Base-by-base conservation (phyloP, 2,329 filamentous ascomycete species). In the Cladosporium sphaerospermum region DNA sequence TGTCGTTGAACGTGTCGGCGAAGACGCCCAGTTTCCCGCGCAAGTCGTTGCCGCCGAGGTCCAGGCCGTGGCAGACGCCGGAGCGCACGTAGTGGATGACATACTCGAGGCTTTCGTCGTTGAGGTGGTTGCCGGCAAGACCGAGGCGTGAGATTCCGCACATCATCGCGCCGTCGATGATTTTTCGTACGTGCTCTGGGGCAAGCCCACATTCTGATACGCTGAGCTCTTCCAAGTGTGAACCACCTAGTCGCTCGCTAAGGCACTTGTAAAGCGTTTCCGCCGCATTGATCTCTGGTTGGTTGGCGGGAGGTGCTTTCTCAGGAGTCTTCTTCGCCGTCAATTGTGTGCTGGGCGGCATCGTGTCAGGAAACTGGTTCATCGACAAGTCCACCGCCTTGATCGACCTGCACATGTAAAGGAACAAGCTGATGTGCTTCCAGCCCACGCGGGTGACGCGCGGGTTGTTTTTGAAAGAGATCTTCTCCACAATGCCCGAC, bases 391-490 rank as follows among this genome's bases (percentile, higher is more conserved):
- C 93, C 19, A 97, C 80, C 5, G 81, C 86, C 68, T 90, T 91
- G 53, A 99, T 76, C 1, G 90, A 90, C 57, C 84, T 85, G 62
- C 89, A 96, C 75, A 96, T 85, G 70, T 96, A 89, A 49, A 96
- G 78, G 67, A 97, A 99, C 6, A 96, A 75, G 39, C 86, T 86
- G 54, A 97, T 84, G 66, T 97, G 84, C 63, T 86, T 90, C 93
- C 93, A 99, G 13, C 92, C 93, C 58, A 95, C 86, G 0, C 78
- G 76, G 0, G 89, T 87, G 55, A 97, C 85, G 63, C 90, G 92
- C 1, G 77, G 71, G 66, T 97, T 97, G 71, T 95, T 89, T 71
- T 95, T 96, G 40, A 99, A 72, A 1, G 89, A 86, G 6, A 99
- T 73, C 57, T 89, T 87, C 72, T 96, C 90, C 4, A 97, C 82